Base-by-base conservation (phyloP, 2,329 filamentous ascomycete genomes). In the Penicillium glabrum region DNA sequence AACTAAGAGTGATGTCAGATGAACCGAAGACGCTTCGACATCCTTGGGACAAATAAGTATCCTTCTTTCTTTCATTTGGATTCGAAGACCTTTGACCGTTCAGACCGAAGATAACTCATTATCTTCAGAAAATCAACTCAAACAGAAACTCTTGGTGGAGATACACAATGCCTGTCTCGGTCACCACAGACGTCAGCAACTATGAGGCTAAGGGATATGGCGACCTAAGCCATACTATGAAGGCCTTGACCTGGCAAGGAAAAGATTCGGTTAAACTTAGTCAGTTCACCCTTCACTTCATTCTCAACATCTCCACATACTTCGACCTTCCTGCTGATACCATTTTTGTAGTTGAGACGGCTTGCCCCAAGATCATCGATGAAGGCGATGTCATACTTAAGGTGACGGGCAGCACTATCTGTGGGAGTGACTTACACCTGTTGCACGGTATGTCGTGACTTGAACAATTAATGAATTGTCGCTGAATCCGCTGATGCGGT, bases 241-340 rank as follows among this genome's bases (percentile, higher is more conserved):
- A 90, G 72, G 92, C 91, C 0, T 76, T 96, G 14, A 84, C 83
- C 2, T 96, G 91, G 91, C 86, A 89, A 74, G 89, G 89, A 50
- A 95, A 93, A 79, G 90, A 93, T 68, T 84, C 80, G 31, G 90
- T 96, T 46, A 76, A 89, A 68, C 79, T 96, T 21, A 77, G 83
- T 86, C 72, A 11, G 58, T 56, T 41, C 31, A 1, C 11, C 14
- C 5, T 16, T 16, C 14, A 33, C 3, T 7, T 16, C 5, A 33
- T 6, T 33, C 13, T 16, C 31, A 37, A 5, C 2, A n/a, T 37
- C 7, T 10, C 35, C 6, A 39, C 19, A 39, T 19, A 39, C 19
- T 19, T 39, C 1, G n/a, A 10, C 41, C 4, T 16, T 13, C 13
- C 3, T 50, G n/a, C 35, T 26, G 10, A 39, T 21, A 39, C 10